These are phyloP conservation scores for Solanum sejunctum DNA, from an alignment of 257 asterid genomes.

Conservation along the genomic window DNA sequence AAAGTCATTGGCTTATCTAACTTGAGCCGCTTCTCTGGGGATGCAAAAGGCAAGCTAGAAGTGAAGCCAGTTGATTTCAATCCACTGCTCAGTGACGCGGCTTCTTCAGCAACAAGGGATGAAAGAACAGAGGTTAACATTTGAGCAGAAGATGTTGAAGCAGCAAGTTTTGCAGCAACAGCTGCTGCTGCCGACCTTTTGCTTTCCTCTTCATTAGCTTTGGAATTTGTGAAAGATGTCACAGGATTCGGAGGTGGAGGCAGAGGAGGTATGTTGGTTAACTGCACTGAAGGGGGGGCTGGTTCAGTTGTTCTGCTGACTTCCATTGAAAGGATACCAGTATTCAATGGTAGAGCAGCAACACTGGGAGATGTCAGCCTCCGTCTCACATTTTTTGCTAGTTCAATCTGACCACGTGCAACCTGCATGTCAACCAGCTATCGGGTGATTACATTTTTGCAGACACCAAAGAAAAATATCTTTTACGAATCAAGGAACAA, in stretches of 20 bases:
- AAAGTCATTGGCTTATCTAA: slow-evolving; percentile 35
- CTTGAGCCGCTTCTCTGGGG: slow-evolving; percentile 58
- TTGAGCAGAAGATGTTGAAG: slow-evolving; percentile 86
- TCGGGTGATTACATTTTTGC: neutral
- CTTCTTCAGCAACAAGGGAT: slow-evolving; percentile 89
- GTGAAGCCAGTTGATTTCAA: slow-evolving; percentile 24
- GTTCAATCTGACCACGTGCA: slow-evolving; percentile 49
- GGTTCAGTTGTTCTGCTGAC: slow-evolving; percentile 13
- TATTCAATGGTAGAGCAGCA: slow-evolving; percentile 9
- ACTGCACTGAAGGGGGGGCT: slow-evolving; percentile 19
- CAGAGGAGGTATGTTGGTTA: slow-evolving; percentile 13
- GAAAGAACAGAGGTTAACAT: slow-evolving; percentile 85
- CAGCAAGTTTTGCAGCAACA: slow-evolving; percentile 84
- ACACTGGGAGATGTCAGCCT: slow-evolving; percentile 27
- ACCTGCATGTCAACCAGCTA: slow-evolving; percentile 32
- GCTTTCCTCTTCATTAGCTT: slow-evolving; percentile 49
- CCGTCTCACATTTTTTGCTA: slow-evolving; percentile 30
- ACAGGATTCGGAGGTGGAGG: slow-evolving; percentile 23
- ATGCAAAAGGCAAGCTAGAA: slow-evolving; percentile 19
- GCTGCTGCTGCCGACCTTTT: slow-evolving; percentile 86
- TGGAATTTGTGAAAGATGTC: slow-evolving; percentile 28
- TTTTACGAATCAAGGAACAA: neutral
- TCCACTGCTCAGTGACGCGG: slow-evolving; percentile 59
- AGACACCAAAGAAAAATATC: neutral
- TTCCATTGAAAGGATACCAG: slow-evolving; percentile 16